Percentiles rank a stretch among this genome's conserved stretches.
These are phyloP conservation scores for Hordeum pubiflorum DNA, from an alignment of 202 grass and related monocot species.

Conservation along the genomic window DNA sequence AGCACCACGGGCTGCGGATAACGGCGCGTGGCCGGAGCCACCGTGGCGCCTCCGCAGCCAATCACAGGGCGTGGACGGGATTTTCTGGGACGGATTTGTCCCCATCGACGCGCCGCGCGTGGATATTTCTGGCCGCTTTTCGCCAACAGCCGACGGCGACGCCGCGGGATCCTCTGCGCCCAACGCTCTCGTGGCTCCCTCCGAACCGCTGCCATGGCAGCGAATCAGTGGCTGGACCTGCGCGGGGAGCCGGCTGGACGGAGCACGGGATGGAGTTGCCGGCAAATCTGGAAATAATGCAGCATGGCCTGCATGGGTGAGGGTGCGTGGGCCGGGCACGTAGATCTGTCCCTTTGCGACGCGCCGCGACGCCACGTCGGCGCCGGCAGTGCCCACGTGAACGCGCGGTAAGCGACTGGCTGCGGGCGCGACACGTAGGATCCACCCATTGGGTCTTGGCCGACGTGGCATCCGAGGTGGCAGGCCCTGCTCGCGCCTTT, in stretches of 20 bases:
- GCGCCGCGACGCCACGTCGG: background rate
- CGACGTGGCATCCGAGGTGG: slow-evolving; percentile 18
- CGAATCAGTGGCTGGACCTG: background rate
- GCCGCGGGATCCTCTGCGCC: background rate
- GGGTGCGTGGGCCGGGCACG: background rate
- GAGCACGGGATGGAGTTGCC: background rate
- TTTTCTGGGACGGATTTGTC: slow-evolving; percentile 44
- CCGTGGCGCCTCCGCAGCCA: slow-evolving; percentile 35
- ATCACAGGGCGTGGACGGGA: slow-evolving; percentile 46
- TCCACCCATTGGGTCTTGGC: background rate
- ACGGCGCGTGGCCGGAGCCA: background rate
- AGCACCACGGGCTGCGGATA: slow-evolving; percentile 51
- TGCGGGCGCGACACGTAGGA: slow-evolving; percentile 27
- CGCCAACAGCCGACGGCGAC: background rate
- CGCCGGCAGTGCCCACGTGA: slow-evolving; percentile 40
- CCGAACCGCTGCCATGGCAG: background rate
- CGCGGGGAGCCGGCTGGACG: rapidly evolving
- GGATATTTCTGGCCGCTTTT: slow-evolving; percentile 13
- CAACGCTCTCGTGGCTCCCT: rapidly evolving
- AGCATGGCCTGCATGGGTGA: slow-evolving; percentile 35
- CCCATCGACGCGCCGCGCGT: background rate
- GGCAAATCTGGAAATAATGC: slow-evolving; percentile 27
- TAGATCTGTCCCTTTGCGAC: slow-evolving; percentile 38
- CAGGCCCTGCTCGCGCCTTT: background rate
- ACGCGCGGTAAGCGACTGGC: slow-evolving; percentile 20